Evolutionary conservation across 192 early-diverging fungal genomes (phyloP), one percentile per base, ranked within the genome.

Genomic region (Lobosporangium transversale): DNA sequence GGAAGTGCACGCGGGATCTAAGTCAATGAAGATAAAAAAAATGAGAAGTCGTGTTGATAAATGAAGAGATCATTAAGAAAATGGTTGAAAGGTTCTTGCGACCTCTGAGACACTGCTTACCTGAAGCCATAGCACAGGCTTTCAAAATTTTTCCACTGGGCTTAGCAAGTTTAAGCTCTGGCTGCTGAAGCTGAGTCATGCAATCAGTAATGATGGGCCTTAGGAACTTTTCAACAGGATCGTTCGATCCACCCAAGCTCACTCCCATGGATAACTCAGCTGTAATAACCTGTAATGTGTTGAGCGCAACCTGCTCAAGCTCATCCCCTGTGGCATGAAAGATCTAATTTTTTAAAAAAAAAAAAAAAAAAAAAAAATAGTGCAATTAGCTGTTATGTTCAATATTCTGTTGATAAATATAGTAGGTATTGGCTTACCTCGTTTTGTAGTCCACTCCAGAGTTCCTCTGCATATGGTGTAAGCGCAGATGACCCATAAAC

Each of bases 371-470:
- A n/a, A n/a, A n/a, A n/a, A n/a, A n/a, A n/a, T n/a, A n/a, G n/a
- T n/a, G n/a, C n/a, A n/a, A n/a, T n/a, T n/a, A n/a, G n/a, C n/a
- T n/a, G n/a, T n/a, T n/a, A n/a, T n/a, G n/a, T n/a, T n/a, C n/a
- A n/a, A n/a, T n/a, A n/a, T n/a, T n/a, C n/a, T n/a, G n/a, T n/a
- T n/a, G n/a, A n/a, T n/a, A n/a, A n/a, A n/a, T n/a, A n/a, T n/a
- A n/a, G n/a, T n/a, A n/a, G n/a, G n/a, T 12, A 0, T 31, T 27
- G 40, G 14, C 49, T 44, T 79, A 85, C 87, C 79, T 94, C 92
- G 44, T 91, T 85, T 53, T 89, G 88, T 33, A 93, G 80, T 31
- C 81, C 83, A 49, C 92, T 90, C 73, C 94, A 92, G 27, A 99
- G 70, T 20, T 87, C 81, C 50, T 92, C 87, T 27, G 94, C 66